Evolutionary conservation across 371 early-diverging fungal genomes (phyloP).

Genomic region (Mucor lusitanicus): DNA sequence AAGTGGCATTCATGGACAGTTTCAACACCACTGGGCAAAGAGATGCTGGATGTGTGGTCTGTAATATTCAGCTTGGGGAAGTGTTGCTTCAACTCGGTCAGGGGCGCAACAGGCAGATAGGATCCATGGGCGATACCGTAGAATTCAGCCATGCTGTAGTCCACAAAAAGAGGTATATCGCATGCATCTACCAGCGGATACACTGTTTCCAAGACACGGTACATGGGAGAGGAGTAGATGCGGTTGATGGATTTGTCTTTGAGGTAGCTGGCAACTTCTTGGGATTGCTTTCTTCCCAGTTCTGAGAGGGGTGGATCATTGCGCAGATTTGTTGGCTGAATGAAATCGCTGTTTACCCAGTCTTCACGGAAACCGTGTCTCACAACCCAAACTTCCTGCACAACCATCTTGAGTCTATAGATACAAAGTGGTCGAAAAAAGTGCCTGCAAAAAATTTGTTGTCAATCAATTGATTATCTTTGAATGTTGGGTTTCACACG

Average conservation of each 20-base stretch:
- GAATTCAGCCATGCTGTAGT: conserved; percentile 44
- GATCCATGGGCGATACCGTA: conserved; percentile 32
- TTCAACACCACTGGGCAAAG: conserved; percentile 27
- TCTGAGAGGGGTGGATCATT: conserved; percentile 39
- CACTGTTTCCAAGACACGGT: conserved; percentile 38
- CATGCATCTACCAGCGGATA: conserved; percentile 28
- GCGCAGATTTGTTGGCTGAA: conserved; percentile 26
- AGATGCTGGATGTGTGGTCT: conserved; percentile 22
- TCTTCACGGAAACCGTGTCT: conserved; percentile 47
- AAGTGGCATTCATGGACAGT: conserved; percentile 30
- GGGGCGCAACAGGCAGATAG: conserved; percentile 32
- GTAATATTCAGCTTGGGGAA: conserved; percentile 30
- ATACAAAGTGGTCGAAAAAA: neutral
- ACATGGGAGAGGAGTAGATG: conserved; percentile 43
- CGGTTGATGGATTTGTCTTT: conserved; percentile 32
- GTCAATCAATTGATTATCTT: neutral
- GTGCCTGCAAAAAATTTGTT: neutral
- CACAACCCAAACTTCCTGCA: conserved; percentile 38
- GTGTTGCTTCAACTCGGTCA: conserved; percentile 21
- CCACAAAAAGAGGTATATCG: conserved; percentile 28
- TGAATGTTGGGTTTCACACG: neutral
- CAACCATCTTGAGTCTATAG: conserved; percentile 8
- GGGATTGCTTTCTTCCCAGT: conserved; percentile 35
- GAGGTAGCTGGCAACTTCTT: conserved; percentile 28
- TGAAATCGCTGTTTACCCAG: conserved; percentile 32